Conservation (phyloP, 768 basidiomycete species). For the Amanita phalloides region DNA sequence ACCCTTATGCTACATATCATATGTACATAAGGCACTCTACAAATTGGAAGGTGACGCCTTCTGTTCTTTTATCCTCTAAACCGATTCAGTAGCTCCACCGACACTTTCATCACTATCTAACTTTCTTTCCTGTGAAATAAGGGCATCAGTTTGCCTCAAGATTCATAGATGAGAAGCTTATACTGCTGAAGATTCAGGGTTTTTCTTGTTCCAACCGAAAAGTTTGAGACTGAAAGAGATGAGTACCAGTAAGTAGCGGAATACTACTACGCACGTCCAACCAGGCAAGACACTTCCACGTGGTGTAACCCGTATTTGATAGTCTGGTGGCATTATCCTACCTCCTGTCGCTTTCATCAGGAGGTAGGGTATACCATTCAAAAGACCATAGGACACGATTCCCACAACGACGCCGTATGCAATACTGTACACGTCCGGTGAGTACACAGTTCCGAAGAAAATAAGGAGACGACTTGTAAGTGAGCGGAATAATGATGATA, state of each 20-base stretch:
- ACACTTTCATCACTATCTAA: too few species aligned
- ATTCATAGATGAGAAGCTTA: too few species aligned
- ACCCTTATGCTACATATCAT: too few species aligned
- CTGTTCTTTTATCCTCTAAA: too few species aligned
- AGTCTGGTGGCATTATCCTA: conserved; percentile 51
- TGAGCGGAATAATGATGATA: conserved; percentile 66
- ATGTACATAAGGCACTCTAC: too few species aligned
- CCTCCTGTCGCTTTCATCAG: conserved; percentile 45
- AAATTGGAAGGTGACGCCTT: too few species aligned
- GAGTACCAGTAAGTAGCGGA: neutral
- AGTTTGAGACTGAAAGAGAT: conserved; percentile 1
- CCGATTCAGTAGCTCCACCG: too few species aligned
- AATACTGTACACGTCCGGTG: conserved; percentile 36
- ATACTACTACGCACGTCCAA: conserved; percentile 50
- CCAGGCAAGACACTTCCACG: conserved; percentile 56
- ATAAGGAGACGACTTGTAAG: conserved; percentile 51
- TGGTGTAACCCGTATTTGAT: conserved; percentile 60
- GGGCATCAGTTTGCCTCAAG: too few species aligned
- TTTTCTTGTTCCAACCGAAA: neutral
- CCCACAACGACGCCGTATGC: conserved; percentile 86
- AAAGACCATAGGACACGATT: conserved; percentile 52
- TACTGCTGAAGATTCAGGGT: neutral
- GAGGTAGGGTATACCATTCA: conserved; percentile 60
- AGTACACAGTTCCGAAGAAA: neutral
- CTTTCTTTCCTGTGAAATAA: too few species aligned